These are phyloP conservation scores for Kodamaea alishanica DNA, from an alignment of 1,139 yeast species.

Conservation along the genomic window DNA sequence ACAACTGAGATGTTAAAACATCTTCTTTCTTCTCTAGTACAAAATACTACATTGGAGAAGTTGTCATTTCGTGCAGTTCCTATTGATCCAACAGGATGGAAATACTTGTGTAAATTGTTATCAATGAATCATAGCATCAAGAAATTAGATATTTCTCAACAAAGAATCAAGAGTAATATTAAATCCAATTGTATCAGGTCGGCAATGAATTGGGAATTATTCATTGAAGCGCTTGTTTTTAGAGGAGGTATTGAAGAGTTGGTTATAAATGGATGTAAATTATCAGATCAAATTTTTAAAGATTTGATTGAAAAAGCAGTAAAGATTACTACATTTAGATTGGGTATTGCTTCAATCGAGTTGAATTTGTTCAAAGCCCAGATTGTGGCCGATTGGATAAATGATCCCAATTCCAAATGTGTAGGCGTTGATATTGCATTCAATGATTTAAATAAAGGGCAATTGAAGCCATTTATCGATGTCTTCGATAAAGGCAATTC, in stretches of 20 bases:
- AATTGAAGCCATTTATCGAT: slow-evolving; percentile 48
- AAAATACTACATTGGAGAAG: slow-evolving; percentile 60
- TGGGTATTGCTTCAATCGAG: slow-evolving; percentile 76
- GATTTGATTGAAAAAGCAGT: slow-evolving; percentile 53
- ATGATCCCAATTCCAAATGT: slow-evolving; percentile 49
- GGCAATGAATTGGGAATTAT: slow-evolving; percentile 72
- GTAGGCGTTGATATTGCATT: slow-evolving; percentile 85
- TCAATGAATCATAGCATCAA: slow-evolving; percentile 53
- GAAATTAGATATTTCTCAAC: slow-evolving; percentile 79
- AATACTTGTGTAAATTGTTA: slow-evolving; percentile 66
- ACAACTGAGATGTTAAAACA: slow-evolving; percentile 77
- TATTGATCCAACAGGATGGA: slow-evolving; percentile 72
- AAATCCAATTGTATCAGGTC: slow-evolving; percentile 48
- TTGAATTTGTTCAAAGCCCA: slow-evolving; percentile 55
- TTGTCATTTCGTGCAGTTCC: slow-evolving; percentile 76
- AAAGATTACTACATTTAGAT: slow-evolving; percentile 53
- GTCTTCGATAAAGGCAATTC: slow-evolving; percentile 34
- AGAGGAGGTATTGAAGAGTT: slow-evolving; percentile 82
- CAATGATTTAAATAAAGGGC: slow-evolving; percentile 62
- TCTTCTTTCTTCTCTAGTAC: slow-evolving; percentile 57
- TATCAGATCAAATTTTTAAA: slow-evolving; percentile 50
- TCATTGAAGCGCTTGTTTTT: slow-evolving; percentile 52
- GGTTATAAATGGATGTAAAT: slow-evolving; percentile 74
- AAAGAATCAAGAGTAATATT: slow-evolving; percentile 54
- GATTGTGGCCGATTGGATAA: slow-evolving; percentile 61